phyloP scores from a whole-genome alignment of 192 early-diverging fungal species.

The Gryganskiella cystojenkinii region DNA sequence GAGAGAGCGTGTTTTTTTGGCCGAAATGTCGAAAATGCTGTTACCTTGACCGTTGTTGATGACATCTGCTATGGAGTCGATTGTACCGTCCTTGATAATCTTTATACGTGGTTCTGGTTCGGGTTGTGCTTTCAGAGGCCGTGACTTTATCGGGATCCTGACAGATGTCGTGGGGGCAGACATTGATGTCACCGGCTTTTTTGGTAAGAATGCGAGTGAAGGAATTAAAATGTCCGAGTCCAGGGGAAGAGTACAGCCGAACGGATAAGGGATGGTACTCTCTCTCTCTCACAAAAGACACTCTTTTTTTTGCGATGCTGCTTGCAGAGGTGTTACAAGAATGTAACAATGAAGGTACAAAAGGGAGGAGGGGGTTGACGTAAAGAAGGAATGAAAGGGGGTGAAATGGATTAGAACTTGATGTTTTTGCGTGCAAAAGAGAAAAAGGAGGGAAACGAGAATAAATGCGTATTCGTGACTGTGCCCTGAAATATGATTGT shows the following conservation, averaged over 20 bases:
- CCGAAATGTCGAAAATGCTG: no score
- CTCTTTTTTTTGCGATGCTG: not conserved
- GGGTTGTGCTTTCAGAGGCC: slow-evolving; percentile 30
- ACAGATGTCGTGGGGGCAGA: slow-evolving; percentile 11
- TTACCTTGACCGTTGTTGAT: slow-evolving; percentile 54
- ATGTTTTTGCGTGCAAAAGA: no score
- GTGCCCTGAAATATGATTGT: no score
- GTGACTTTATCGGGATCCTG: slow-evolving; percentile 31
- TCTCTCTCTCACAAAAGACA: no score
- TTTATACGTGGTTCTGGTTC: slow-evolving; percentile 45
- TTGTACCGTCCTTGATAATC: slow-evolving; percentile 26
- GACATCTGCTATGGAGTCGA: slow-evolving; percentile 53
- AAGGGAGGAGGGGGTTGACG: not conserved
- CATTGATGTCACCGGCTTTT: not conserved
- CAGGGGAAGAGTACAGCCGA: no score
- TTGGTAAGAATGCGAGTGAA: not conserved
- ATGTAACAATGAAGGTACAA: not conserved
- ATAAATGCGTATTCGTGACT: not conserved
- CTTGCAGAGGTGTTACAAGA: not conserved
- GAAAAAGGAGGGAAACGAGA: not conserved
- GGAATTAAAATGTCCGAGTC: not conserved
- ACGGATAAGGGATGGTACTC: no score
- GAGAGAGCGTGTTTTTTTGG: no score
- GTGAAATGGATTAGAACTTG: no score
- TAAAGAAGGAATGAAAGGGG: not conserved